Base-by-base conservation (phyloP, 306 rosid species). In the Casuarina cunninghamiana region DNA sequence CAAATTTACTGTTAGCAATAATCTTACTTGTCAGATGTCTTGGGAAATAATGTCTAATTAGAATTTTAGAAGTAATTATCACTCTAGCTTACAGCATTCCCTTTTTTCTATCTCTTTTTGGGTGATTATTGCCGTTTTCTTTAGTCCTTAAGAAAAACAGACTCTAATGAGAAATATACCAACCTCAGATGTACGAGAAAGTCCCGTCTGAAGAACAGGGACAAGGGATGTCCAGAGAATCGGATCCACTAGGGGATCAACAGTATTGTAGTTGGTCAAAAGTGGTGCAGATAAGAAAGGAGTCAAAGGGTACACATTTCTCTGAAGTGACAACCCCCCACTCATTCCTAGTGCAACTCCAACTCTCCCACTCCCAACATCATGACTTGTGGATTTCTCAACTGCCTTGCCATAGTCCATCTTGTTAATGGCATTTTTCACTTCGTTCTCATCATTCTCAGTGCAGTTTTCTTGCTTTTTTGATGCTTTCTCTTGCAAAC, bases 261-360 rank as follows among this genome's bases (percentile, higher is more conserved):
- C 91, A 57, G 85, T 63, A 77, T 81, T 91, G 87, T 91, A 96
- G 79, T 81, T 85, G 65, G 97, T 93, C 88, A 96, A 77, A 63
- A 87, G 93, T 0, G 99, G 99, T 1, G 98, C 94, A 63, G 98
- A 88, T 76, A 96, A 85, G 86, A 88, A 91, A 43, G 97, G 87
- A 79, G 89, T 68, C 82, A 91, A 71, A 4, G 96, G 94, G 83
- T 84, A 90, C 69, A 81, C 84, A 83, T 91, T 91, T 86, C 93
- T 93, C 86, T 93, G 98, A 84, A 91, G 93, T 81, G 98, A 75
- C 91, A 90, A 80, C 63, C 89, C 75, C 60, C 94, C 91, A 57
- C 88, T 86, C 88, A 85, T 84, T 82, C 96, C 97, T 77, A 88
- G 84, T 70, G 87, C 83, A 83, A 82, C 86, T 53, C 89, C 89